Conservation (phyloP, 805 yeast genomes). For the Lachancea cidri region DNA sequence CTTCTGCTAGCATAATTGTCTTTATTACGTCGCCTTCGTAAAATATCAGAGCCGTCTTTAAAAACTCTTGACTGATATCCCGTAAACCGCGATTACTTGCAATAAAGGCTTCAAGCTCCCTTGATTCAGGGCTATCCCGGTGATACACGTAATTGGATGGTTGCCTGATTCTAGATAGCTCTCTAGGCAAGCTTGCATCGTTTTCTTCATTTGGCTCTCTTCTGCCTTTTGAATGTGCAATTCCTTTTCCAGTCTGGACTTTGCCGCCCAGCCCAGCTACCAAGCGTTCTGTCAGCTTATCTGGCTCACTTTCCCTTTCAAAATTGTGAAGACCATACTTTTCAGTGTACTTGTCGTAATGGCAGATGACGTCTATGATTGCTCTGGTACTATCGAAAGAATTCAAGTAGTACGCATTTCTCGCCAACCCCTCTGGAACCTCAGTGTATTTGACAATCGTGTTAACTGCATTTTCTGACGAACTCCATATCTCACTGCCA, state of each 20-base stretch:
- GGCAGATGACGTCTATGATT: slow-evolving; percentile 34
- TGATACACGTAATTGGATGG: slow-evolving; percentile 14
- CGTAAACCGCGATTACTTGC: slow-evolving; percentile 34
- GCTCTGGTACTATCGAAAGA: slow-evolving; percentile 30
- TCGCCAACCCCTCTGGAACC: slow-evolving; percentile 15
- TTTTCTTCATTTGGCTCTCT: neutral
- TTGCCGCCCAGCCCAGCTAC: slow-evolving; percentile 33
- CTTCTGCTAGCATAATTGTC: slow-evolving; percentile 35
- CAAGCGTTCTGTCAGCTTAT: too few species aligned
- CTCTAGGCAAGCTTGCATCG: neutral
- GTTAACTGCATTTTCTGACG: slow-evolving; percentile 15
- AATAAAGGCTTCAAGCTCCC: slow-evolving; percentile 33
- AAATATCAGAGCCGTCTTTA: slow-evolving; percentile 36
- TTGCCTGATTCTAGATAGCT: neutral
- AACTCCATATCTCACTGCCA: slow-evolving; percentile 13
- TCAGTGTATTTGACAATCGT: slow-evolving; percentile 20
- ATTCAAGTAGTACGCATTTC: slow-evolving; percentile 28
- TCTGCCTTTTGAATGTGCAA: slow-evolving; percentile 13
- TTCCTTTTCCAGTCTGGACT: slow-evolving; percentile 32
- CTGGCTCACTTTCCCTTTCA: too few species aligned
- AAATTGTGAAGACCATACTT: neutral
- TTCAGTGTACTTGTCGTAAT: slow-evolving; percentile 8
- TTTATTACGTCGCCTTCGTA: slow-evolving; percentile 41
- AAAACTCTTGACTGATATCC: slow-evolving; percentile 37
- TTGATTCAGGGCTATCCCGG: slow-evolving; percentile 25